These are phyloP conservation scores for Penicillium rolfsii DNA, from an alignment of 2,329 filamentous ascomycete species.

Conservation along the genomic window DNA sequence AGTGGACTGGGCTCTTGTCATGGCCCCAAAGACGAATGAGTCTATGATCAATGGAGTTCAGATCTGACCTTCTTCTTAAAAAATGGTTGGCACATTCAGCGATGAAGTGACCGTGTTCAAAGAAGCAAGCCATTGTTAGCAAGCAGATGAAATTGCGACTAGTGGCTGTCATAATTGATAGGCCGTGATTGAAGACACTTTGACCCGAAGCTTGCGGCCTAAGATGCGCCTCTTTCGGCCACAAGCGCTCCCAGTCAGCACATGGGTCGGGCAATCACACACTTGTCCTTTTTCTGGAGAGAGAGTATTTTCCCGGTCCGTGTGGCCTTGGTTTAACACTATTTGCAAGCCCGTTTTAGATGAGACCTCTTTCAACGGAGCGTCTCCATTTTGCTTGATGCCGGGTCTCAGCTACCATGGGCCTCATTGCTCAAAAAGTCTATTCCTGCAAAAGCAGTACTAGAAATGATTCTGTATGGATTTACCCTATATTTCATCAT, in stretches of 20 bases:
- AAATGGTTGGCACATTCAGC: not conserved
- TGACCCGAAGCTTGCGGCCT: not conserved
- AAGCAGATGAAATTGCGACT: not conserved
- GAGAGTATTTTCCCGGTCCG: not conserved
- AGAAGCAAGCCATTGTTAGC: not conserved
- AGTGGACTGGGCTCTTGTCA: conserved; percentile 33
- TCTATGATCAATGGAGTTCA: conserved; percentile 20
- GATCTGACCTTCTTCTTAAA: not conserved
- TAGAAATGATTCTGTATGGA: not conserved
- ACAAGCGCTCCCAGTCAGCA: not conserved
- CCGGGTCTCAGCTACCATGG: not conserved
- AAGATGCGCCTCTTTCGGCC: not conserved
- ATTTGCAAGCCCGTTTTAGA: too few species aligned
- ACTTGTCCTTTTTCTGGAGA: not conserved
- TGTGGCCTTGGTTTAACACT: not conserved
- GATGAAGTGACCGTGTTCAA: not conserved
- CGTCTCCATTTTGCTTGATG: not conserved
- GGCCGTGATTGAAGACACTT: not conserved
- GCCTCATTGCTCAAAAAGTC: not conserved
- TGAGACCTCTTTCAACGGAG: not conserved
- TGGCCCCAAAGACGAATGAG: conserved; percentile 38
- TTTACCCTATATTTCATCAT: not conserved
- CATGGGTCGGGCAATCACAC: not conserved
- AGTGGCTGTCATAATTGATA: not conserved
- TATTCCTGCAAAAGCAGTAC: too few species aligned